Conservation (phyloP, 441 rosid species). For the Adansonia rubrostipa region DNA sequence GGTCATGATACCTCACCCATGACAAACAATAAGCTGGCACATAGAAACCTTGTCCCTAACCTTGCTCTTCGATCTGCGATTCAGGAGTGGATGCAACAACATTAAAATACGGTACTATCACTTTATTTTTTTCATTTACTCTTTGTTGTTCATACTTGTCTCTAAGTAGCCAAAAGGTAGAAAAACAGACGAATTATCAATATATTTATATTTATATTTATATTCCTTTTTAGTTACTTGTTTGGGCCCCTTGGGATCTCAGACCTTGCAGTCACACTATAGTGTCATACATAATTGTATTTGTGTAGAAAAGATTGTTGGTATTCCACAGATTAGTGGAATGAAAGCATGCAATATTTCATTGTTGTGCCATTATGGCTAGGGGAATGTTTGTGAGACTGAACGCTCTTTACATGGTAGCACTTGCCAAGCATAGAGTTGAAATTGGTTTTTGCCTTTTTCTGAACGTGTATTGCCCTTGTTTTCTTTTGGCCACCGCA, state of each 20-base stretch:
- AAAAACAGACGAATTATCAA: neutral
- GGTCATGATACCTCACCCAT: conserved; percentile 87
- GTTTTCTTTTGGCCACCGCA: no score
- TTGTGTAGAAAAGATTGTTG: neutral
- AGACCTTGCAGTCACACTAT: neutral
- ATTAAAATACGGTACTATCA: conserved; percentile 20
- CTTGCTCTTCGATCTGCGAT: conserved; percentile 87
- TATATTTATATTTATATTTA: neutral
- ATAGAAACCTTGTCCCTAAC: conserved; percentile 74
- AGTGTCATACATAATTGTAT: neutral
- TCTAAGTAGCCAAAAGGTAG: neutral
- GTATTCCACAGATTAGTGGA: neutral
- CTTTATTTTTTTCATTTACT: neutral
- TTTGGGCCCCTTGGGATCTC: neutral
- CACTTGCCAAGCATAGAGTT: neutral
- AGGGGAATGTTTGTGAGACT: neutral
- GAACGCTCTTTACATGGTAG: neutral
- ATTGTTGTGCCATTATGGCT: no score
- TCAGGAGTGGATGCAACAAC: conserved; percentile 73
- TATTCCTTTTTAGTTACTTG: neutral
- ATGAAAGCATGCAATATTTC: neutral
- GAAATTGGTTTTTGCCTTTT: neutral
- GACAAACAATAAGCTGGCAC: conserved; percentile 65
- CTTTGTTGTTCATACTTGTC: conserved; percentile 10
- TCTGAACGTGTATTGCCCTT: no score